Conservation (phyloP, 2,329 filamentous ascomycete genomes). For the Neopestalotiopsis sp. region DNA sequence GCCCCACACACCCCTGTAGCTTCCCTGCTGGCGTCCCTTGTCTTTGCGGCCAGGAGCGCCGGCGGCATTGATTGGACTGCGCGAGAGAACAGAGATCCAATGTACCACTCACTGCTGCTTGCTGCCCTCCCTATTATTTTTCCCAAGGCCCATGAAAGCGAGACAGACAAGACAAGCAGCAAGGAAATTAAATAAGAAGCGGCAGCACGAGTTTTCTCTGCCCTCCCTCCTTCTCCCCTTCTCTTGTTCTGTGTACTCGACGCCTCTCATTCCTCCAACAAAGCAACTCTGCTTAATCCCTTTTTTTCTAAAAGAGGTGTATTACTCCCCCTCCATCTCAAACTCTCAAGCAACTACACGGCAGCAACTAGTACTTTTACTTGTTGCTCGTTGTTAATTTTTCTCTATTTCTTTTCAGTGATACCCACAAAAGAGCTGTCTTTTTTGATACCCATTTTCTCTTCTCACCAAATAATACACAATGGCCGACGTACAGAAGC, state of each 20-base stretch:
- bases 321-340: slow-evolving; percentile 14
- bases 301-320: slow-evolving; percentile 16
- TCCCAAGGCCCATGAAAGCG: slow-evolving; percentile 6
- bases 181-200: slow-evolving; percentile 43
- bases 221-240: slow-evolving; percentile 29
- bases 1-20: slow-evolving; percentile 17
- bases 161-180: slow-evolving; percentile 31
- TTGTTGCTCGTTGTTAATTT: slow-evolving; percentile 33
- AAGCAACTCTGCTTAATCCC: slow-evolving; percentile 29
- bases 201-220: slow-evolving; percentile 29
- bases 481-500: slow-evolving; percentile 80
- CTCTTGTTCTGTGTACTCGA: slow-evolving; percentile 33
- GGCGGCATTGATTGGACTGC: slow-evolving; percentile 17
- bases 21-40: slow-evolving; percentile 20
- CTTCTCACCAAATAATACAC: slow-evolving; percentile 44
- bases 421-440: slow-evolving; percentile 47
- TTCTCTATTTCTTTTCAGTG: slow-evolving; percentile 51
- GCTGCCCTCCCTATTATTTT: slow-evolving; percentile 34
- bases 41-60: slow-evolving; percentile 17
- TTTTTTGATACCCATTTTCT: slow-evolving; percentile 44
- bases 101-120: slow-evolving; percentile 18
- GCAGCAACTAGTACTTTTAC: slow-evolving; percentile 26
- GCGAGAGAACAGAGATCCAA: neutral
- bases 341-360: slow-evolving; percentile 2
- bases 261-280: slow-evolving; percentile 20